These are phyloP conservation scores for Sclerotinia glacialis DNA, from an alignment of 2,329 filamentous ascomycete species.

Conservation along the genomic window DNA sequence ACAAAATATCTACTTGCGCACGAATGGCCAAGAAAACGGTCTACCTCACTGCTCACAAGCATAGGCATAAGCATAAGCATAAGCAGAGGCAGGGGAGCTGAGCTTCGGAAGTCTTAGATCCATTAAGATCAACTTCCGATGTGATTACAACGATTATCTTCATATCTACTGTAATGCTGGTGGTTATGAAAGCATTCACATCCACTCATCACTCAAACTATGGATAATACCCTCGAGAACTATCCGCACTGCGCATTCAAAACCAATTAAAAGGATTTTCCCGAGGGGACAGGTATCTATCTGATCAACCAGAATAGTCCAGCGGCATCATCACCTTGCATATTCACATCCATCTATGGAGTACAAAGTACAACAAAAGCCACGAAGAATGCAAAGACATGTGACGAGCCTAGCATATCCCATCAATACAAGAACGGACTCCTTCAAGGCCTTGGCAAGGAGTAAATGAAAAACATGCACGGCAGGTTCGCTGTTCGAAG, in stretches of 20 bases:
- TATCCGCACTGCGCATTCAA: neutral
- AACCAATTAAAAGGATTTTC: neutral
- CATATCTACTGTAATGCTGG: neutral
- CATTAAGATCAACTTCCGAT: neutral
- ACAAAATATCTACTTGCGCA: neutral
- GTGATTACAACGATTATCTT: neutral
- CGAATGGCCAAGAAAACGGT: conserved; percentile 1
- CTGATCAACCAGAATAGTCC: conserved; percentile 1
- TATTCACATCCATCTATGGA: neutral
- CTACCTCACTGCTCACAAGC: conserved; percentile 2
- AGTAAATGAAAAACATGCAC: too few relatives aligned
- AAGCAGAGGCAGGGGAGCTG: neutral
- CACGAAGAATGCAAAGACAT: neutral
- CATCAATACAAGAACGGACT: neutral
- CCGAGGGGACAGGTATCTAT: neutral
- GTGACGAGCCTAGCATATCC: neutral
- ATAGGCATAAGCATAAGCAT: neutral
- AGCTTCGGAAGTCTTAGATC: neutral
- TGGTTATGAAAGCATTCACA: neutral
- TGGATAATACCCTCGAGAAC: neutral
- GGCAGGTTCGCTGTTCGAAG: too few relatives aligned
- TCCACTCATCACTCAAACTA: neutral
- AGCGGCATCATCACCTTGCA: conserved; percentile 12
- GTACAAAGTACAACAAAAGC: neutral
- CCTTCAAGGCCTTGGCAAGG: neutral